Conservation (phyloP, 768 basidiomycete species). For the Amanita phalloides region DNA sequence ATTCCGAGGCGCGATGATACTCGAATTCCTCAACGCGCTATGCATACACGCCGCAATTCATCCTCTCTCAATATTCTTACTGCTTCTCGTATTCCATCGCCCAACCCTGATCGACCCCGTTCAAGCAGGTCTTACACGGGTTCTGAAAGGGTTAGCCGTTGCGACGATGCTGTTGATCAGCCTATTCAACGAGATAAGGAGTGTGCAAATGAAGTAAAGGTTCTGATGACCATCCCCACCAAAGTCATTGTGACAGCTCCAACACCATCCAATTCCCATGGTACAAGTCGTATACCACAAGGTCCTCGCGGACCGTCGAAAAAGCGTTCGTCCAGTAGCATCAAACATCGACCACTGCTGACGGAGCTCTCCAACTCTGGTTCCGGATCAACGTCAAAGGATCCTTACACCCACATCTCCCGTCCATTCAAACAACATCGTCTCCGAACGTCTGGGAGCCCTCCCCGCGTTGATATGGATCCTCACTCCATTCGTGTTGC, state of each 20-base stretch:
- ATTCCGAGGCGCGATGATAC: constrained; percentile 3
- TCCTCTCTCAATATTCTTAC: not conserved
- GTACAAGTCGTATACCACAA: constrained; percentile 27
- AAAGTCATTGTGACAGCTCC: constrained; percentile 44
- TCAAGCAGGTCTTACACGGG: not conserved
- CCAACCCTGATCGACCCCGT: constrained; percentile 1
- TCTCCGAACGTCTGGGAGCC: constrained; percentile 13
- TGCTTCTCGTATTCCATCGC: constrained; percentile 4
- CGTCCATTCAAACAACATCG: constrained; percentile 17
- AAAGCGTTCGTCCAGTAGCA: constrained; percentile 17
- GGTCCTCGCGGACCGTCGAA: constrained; percentile 29
- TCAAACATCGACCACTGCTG: constrained; percentile 18
- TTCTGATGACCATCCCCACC: constrained; percentile 36
- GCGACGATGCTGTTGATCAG: constrained; percentile 1
- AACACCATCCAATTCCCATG: constrained; percentile 29
- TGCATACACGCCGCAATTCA: not conserved
- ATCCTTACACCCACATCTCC: constrained; percentile 15
- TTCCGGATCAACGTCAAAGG: constrained; percentile 9
- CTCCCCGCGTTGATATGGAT: constrained; percentile 9
- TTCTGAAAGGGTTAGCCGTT: not conserved
- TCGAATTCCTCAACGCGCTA: not conserved
- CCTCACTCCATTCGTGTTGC: constrained; percentile 10
- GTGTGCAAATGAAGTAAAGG: constrained; percentile 24
- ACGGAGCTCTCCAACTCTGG: constrained; percentile 15
- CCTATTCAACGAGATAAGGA: constrained; percentile 7